Evolutionary conservation across 2,329 filamentous ascomycete species (phyloP).

Genomic region (Nemania sp.): DNA sequence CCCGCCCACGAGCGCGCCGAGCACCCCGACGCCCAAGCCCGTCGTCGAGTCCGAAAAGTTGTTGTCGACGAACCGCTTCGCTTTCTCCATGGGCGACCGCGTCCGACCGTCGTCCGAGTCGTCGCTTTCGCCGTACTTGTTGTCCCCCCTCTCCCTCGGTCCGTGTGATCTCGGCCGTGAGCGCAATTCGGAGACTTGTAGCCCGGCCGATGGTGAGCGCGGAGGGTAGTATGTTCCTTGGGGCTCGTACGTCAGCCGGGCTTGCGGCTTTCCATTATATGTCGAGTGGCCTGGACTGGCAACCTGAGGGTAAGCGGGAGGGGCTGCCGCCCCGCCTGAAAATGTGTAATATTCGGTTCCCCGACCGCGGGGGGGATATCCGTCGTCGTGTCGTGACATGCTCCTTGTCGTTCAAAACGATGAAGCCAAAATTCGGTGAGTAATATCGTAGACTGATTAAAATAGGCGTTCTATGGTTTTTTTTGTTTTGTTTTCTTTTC

Average conservation of each 20-base stretch:
- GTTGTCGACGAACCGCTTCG: constrained; percentile 57
- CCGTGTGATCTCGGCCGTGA: constrained; percentile 47
- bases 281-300: constrained; percentile 40
- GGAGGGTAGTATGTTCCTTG: constrained; percentile 52
- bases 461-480: background rate
- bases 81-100: constrained; percentile 55
- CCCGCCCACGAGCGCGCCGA: constrained; percentile 67
- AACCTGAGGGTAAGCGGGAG: constrained; percentile 22
- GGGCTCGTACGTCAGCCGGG: constrained; percentile 56
- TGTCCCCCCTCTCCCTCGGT: constrained; percentile 32
- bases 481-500: too few species aligned
- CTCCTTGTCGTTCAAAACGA: constrained; percentile 14
- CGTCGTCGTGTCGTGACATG: constrained; percentile 48
- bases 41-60: constrained; percentile 62
- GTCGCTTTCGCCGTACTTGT: constrained; percentile 42
- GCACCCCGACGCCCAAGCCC: constrained; percentile 63
- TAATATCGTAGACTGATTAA: constrained; percentile 1
- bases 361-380: constrained; percentile 38
- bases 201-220: constrained; percentile 37
- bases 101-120: constrained; percentile 44
- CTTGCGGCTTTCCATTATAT: constrained; percentile 40
- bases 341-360: constrained; percentile 41
- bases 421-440: background rate
- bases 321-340: constrained; percentile 21
- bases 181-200: constrained; percentile 45